Base-by-base conservation (phyloP, 2,329 filamentous ascomycete genomes). In the Cercospora brassicicola region DNA sequence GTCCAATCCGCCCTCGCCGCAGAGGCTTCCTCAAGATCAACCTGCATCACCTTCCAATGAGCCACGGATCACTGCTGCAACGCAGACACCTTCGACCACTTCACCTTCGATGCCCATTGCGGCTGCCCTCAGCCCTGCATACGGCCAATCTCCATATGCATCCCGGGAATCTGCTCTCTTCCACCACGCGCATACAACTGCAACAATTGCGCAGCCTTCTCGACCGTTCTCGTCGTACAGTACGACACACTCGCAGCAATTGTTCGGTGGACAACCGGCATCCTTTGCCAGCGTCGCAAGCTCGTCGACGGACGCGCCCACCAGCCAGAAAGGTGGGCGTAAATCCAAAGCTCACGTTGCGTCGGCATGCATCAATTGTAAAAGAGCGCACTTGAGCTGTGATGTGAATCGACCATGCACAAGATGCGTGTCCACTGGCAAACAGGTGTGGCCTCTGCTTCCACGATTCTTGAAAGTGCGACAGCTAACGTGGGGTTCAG, bases 291-390 rank as follows among this genome's bases (percentile, higher is more conserved):
- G 30, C 45, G 48, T 56, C 8, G 67, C 64, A n/a, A 48, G 20
- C 20, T 59, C 51, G 18, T 45, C 67, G 42, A 64, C 31, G 15
- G 55, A 63, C 4, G 45, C 45, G 39, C 64, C 65, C 20, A 60
- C 70, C 30, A 8, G 45, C 8, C 30, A 23, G 33, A 31, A 71
- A 28, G 70, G 72, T 18, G 74, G 73, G 7, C 73, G 76, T 6
- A 77, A 76, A 62, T 71, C 76, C 15, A 80, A 79, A 69, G 90
- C 91, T 13, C 92, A 95, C 81, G 92, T 94, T 63, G 91, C 91
- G 61, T 94, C 91, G 39, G 92, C 92, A 28, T 95, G 92, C 78
- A 89, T 94, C 73, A 92, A 93, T 68, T 95, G 92, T 82, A 94
- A 94, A 78, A 89, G 88, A 79, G 92, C 92, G 42, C 92, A 95